Conservation (phyloP, 805 yeast genomes). For the Saccharomycopsis synnaedendra region DNA sequence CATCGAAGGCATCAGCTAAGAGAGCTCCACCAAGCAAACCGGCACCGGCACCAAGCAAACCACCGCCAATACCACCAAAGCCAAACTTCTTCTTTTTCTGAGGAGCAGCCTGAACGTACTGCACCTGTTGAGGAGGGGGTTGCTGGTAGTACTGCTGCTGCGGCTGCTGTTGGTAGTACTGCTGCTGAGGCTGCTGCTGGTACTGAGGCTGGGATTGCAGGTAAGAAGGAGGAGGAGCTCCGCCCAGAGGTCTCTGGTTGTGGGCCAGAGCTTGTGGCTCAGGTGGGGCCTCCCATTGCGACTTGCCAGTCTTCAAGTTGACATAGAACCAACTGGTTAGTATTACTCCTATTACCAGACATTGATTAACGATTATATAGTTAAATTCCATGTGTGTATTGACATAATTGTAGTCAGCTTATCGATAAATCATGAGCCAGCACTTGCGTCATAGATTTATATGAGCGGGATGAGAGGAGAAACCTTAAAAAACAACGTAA, state of each 20-base stretch:
- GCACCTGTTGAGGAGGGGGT: conserved; percentile 14
- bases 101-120: conserved; percentile 19
- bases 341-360: neutral
- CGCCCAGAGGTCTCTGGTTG: neutral
- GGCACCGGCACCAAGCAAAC: conserved; percentile 36
- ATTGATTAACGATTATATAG: neutral
- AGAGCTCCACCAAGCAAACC: conserved; percentile 56
- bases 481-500: neutral
- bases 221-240: neutral
- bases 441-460: neutral
- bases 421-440: neutral
- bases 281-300: conserved; percentile 85
- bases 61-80: conserved; percentile 26
- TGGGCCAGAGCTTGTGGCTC: conserved; percentile 7
- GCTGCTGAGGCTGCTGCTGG: conserved; percentile 17
- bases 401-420: neutral
- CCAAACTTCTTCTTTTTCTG: conserved; percentile 20
- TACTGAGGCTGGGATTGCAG: conserved; percentile 14
- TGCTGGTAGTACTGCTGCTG: conserved; percentile 17
- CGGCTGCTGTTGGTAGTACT: conserved; percentile 17
- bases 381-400: neutral
- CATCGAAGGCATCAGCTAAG: conserved; percentile 32
- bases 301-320: conserved; percentile 53
- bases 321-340: conserved; percentile 51
- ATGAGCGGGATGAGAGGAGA: neutral